Percentiles rank a stretch among this genome's conserved stretches.
These are phyloP conservation scores for Neurospora sp. DNA, from an alignment of 495 filamentous ascomycete species.

Conservation along the genomic window DNA sequence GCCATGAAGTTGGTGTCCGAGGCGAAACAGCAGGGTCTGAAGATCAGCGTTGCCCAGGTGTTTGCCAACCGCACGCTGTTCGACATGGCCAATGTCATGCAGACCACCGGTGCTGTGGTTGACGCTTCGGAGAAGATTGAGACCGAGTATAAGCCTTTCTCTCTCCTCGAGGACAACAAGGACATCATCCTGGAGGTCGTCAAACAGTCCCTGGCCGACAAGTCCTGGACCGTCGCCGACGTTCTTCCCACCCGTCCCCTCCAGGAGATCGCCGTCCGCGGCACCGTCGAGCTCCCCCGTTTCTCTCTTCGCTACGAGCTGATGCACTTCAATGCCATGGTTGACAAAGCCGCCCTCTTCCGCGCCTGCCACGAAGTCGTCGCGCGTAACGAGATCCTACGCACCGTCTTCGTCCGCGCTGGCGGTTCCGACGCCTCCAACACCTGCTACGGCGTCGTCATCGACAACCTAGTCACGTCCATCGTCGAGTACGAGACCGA, in stretches of 20 bases:
- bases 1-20: constrained; percentile 60
- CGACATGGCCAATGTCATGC: constrained; percentile 30
- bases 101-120: constrained; percentile 1
- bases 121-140: constrained; percentile 8
- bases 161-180: constrained; percentile 12
- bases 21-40: constrained; percentile 39
- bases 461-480: constrained; percentile 44
- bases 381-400: constrained; percentile 54
- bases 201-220: constrained; percentile 22
- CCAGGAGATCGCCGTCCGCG: constrained; percentile 54
- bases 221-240: constrained; percentile 39
- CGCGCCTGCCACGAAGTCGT: constrained; percentile 33
- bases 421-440: constrained; percentile 14
- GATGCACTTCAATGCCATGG: constrained; percentile 22
- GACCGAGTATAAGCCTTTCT: constrained; percentile 19
- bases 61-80: constrained; percentile 42
- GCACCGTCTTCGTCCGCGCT: constrained; percentile 54
- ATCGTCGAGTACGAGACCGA: constrained; percentile 47
- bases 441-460: constrained; percentile 51
- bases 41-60: constrained; percentile 44
- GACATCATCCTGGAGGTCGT: background rate
- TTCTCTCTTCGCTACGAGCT: constrained; percentile 35
- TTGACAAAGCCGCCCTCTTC: constrained; percentile 22
- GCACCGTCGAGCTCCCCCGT: constrained; percentile 42
- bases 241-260: constrained; percentile 53